Evolutionary conservation across 2,329 filamentous ascomycete species (phyloP).

Genomic region (Karstenula rhodostoma): DNA sequence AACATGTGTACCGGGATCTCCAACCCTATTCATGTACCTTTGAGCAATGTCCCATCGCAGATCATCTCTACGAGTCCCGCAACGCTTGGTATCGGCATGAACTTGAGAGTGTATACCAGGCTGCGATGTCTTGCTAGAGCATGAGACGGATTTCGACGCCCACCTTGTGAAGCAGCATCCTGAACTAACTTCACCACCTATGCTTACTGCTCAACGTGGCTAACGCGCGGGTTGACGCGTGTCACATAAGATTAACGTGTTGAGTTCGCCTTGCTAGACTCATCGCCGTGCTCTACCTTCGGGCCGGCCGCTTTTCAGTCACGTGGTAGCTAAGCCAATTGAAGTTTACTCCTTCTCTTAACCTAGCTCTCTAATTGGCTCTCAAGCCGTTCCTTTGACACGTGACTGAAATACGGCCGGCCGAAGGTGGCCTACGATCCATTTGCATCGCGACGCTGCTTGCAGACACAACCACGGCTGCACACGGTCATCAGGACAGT

Average conservation of each 20-base stretch:
- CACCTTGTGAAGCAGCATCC: constrained; percentile 19
- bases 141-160: constrained; percentile 16
- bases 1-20: constrained; percentile 35
- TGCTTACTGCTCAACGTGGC: constrained; percentile 18
- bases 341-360: too few relatives aligned
- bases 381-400: too few relatives aligned
- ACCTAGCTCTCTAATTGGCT: too few relatives aligned
- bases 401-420: too few relatives aligned
- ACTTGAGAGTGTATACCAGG: constrained; percentile 31
- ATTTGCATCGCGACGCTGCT: too few relatives aligned
- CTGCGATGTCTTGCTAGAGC: constrained; percentile 18
- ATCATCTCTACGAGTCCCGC: constrained; percentile 32
- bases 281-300: not conserved
- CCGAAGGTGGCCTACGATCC: too few relatives aligned
- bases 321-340: too few relatives aligned
- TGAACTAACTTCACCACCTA: constrained; percentile 13
- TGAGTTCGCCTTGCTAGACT: not conserved
- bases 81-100: constrained; percentile 36
- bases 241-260: not conserved
- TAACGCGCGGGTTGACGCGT: too few relatives aligned
- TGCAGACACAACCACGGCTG: too few relatives aligned
- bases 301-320: too few relatives aligned
- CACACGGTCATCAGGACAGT: too few relatives aligned
- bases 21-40: constrained; percentile 37
- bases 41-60: constrained; percentile 27